Base-by-base conservation (phyloP, 805 yeast genomes). In the Tetrapisispora taiwanensis region DNA sequence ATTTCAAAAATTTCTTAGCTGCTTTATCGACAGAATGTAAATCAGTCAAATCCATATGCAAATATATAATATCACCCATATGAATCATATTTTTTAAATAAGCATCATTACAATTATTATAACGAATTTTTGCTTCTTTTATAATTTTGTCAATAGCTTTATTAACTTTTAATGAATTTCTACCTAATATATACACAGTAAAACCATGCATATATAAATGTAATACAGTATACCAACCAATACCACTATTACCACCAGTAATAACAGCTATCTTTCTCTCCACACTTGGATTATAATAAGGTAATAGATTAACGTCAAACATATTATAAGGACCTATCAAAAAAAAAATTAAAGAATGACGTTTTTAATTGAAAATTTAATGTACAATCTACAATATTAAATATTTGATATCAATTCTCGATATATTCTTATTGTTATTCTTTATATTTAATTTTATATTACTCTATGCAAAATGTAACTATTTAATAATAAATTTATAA, bases 161-260 rank as follows among this genome's bases (percentile, higher is more conserved):
- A 36, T 66, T 62, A 4, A 81, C 80, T 46, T 82, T 69, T 13
- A 71, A 63, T 36, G 66, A 67, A 50, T 75, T 78, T 50, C 95
- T 66, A 4, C 94, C 90, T 3, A 84, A 86, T 31, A 86, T 67
- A 56, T 85, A 86, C 3, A 86, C 80, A 8, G 71, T 67, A 57
- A 74, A 83, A 0, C 95, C 95, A 60, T 85, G 95, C 41, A 84
- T 67, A 54, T 81, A 84, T 6, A 86, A 69, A 54, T 84, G 89
- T 20, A 84, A 67, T 8, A 78, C 85, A 0, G 89, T 79, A 58
- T 71, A 82, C 69, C 75, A 85, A 10, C 95, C 95, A 17, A 84
- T 75, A 0, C 95, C 95, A 45, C 82, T 74, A 53, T 80, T 83
- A 6, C 92, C 94, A 1, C 95, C 94, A 0, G 92, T 81, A 27